Evolutionary conservation across 306 rosid species (phyloP).

Genomic region (Corylus avellana): DNA sequence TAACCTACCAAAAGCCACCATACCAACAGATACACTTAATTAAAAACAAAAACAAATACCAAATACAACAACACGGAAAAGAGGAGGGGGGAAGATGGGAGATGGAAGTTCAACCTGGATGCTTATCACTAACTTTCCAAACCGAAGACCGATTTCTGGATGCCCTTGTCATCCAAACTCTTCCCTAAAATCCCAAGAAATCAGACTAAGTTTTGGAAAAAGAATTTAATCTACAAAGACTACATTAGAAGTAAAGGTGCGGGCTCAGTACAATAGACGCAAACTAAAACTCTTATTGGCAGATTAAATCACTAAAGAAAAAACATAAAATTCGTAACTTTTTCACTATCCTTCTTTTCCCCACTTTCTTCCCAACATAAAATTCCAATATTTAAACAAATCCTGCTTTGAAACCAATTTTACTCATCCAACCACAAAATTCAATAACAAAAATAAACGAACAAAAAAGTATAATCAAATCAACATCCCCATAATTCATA

Average conservation of each 20-base stretch:
- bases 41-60: neutral
- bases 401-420: neutral
- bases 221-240: neutral
- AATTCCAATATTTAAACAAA: neutral
- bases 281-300: neutral
- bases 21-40: constrained; percentile 8
- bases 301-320: neutral
- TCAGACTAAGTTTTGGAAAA: constrained; percentile 21
- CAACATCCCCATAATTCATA: neutral
- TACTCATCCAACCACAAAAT: neutral
- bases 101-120: constrained; percentile 62
- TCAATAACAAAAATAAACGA: neutral
- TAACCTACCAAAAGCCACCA: constrained; percentile 54
- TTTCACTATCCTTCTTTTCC: neutral
- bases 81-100: neutral
- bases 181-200: constrained; percentile 62
- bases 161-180: constrained; percentile 83
- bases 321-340: neutral
- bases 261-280: neutral
- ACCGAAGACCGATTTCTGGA: constrained; percentile 80
- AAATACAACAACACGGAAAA: neutral
- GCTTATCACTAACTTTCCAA: constrained; percentile 90
- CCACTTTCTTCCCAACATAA: neutral
- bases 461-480: neutral
- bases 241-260: neutral